phyloP scores from a whole-genome alignment of 1,284 basidiomycete species.

The Peniophora sp. region DNA sequence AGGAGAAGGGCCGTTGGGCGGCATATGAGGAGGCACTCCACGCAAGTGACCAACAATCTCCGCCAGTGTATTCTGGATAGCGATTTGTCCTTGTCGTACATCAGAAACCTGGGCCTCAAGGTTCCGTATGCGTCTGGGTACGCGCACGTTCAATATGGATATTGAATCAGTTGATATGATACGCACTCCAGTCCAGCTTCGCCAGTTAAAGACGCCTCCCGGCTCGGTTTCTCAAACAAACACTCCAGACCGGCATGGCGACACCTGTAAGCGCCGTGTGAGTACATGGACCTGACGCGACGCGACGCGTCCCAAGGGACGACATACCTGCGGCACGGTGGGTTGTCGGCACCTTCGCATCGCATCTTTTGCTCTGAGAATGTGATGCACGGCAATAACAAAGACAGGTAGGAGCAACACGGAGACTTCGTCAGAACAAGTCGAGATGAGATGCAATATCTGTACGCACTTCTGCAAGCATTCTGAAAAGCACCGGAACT shows the following conservation, averaged over 20 bases:
- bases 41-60: conserved; percentile 70
- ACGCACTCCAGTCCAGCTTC: conserved; percentile 84
- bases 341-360: conserved; percentile 85
- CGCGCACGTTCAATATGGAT: conserved; percentile 10
- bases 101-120: conserved; percentile 79
- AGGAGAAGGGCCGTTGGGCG: conserved; percentile 34
- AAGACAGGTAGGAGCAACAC: not conserved
- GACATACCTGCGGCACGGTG: conserved; percentile 70
- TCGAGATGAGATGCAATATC: not conserved
- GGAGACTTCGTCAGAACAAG: not conserved
- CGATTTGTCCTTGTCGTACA: conserved; percentile 58
- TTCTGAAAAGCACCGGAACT: conserved; percentile 7
- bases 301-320: not conserved
- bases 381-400: conserved; percentile 76
- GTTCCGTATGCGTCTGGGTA: conserved; percentile 71
- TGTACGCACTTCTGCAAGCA: conserved; percentile 11
- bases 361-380: conserved; percentile 80
- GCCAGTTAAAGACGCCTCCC: conserved; percentile 76
- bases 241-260: conserved; percentile 79
- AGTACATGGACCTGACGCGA: not conserved
- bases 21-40: conserved; percentile 37
- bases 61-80: conserved; percentile 69
- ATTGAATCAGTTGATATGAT: conserved; percentile 4
- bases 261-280: conserved; percentile 30
- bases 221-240: conserved; percentile 83